Evolutionary conservation across 2,329 filamentous ascomycete species (phyloP).

Genomic region (Fusarium euwallaceae): DNA sequence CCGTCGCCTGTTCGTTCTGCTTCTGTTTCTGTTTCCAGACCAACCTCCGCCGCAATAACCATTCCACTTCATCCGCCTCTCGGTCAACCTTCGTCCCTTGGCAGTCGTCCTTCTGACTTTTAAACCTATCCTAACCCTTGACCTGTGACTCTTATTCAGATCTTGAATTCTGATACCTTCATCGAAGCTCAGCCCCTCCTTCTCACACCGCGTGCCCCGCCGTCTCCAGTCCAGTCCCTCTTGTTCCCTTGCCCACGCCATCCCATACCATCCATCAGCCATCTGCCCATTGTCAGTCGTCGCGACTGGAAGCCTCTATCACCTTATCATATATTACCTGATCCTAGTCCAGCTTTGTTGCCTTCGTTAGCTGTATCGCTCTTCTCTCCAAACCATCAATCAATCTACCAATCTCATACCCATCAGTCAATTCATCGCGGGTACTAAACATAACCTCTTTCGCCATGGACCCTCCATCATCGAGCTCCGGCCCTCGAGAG

Average conservation of each 20-base stretch:
- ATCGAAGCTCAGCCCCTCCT: conserved; percentile 12
- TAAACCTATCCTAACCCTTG: conserved; percentile 19
- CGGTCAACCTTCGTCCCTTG: conserved; percentile 26
- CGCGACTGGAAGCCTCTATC: conserved; percentile 9
- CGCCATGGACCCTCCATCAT: conserved; percentile 44
- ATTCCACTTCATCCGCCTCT: conserved; percentile 37
- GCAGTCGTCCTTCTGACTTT: conserved; percentile 25
- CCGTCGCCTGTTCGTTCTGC: background rate
- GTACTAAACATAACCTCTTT: conserved; percentile 15
- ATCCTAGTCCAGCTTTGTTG: background rate
- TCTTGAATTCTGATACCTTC: conserved; percentile 4
- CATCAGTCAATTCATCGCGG: conserved; percentile 31
- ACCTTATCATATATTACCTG: conserved; percentile 1
- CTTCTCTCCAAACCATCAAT: background rate
- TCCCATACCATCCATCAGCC: conserved; percentile 8
- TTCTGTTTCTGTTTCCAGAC: conserved; percentile 25
- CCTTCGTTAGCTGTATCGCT: background rate
- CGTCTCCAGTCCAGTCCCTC: conserved; percentile 6
- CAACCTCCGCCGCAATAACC: conserved; percentile 35
- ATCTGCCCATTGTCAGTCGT: conserved; percentile 22
- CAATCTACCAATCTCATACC: background rate
- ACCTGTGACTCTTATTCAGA: conserved; percentile 20
- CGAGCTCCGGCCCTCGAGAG: conserved; percentile 42
- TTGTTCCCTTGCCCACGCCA: conserved; percentile 8
- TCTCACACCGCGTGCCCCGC: conserved; percentile 4